Conservation (phyloP, 306 rosid species). For the Quercus bicolor region DNA sequence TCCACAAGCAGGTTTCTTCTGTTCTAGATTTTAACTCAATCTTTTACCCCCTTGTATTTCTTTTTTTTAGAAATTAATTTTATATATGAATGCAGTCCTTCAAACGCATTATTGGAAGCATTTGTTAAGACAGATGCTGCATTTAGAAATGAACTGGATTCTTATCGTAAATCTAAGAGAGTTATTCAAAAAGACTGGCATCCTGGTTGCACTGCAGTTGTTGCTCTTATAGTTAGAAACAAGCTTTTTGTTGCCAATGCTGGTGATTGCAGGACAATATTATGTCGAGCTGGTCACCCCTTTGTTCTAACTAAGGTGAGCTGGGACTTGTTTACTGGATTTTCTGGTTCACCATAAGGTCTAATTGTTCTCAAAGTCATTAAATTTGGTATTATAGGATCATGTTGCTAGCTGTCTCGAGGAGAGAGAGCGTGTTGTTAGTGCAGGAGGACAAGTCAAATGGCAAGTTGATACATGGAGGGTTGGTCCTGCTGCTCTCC, state of each 20-base stretch:
- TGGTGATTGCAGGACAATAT: constrained; percentile 87
- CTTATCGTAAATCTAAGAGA: constrained; percentile 63
- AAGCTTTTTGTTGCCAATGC: constrained; percentile 81
- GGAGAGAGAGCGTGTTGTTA: constrained; percentile 83
- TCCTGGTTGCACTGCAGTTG: constrained; percentile 93
- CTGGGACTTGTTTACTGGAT: background rate
- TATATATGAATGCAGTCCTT: constrained; percentile 52
- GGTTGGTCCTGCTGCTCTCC: constrained; percentile 91
- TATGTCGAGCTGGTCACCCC: constrained; percentile 75
- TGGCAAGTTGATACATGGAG: constrained; percentile 98
- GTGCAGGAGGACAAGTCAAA: constrained; percentile 67
- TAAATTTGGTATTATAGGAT: constrained; percentile 46
- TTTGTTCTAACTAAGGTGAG: constrained; percentile 77
- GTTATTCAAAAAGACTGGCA: constrained; percentile 74
- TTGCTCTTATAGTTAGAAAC: constrained; percentile 60
- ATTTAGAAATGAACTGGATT: constrained; percentile 72
- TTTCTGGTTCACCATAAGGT: background rate
- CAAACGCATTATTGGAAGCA: constrained; percentile 62
- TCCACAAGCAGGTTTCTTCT: constrained; percentile 45
- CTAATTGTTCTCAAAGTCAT: constrained; percentile 5
- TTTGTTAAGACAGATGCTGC: constrained; percentile 71
- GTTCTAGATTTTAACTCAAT: constrained; percentile 7
- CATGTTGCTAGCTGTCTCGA: constrained; percentile 83
- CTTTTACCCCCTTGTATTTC: background rate
- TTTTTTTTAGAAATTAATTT: constrained; percentile 6